These are phyloP conservation scores for Yamadazyma triangularis DNA, from an alignment of 1,139 yeast genomes.

Conservation along the genomic window DNA sequence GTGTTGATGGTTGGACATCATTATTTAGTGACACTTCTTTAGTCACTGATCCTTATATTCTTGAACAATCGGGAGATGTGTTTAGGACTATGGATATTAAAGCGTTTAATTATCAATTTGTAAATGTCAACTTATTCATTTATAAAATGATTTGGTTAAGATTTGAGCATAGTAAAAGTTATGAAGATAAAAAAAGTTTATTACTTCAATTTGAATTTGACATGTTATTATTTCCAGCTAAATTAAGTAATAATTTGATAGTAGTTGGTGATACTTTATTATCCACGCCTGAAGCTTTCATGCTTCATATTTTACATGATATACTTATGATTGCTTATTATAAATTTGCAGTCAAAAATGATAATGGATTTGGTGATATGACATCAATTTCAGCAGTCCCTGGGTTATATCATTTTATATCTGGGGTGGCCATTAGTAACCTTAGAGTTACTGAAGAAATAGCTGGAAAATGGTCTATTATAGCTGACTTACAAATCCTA, in stretches of 20 bases:
- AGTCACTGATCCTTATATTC: slow-evolving; percentile 10
- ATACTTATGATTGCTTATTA: slow-evolving; percentile 16
- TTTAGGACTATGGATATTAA: slow-evolving; percentile 11
- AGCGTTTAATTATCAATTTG: slow-evolving; percentile 15
- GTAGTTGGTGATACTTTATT: slow-evolving; percentile 17
- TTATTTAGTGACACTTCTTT: slow-evolving; percentile 11
- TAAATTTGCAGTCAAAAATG: slow-evolving; percentile 12
- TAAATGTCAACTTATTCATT: slow-evolving; percentile 12
- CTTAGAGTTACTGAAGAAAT: slow-evolving; percentile 15
- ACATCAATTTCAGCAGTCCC: slow-evolving; percentile 18
- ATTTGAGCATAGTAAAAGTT: slow-evolving; percentile 5
- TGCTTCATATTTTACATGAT: slow-evolving; percentile 18
- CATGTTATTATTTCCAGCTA: slow-evolving; percentile 22
- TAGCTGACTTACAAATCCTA: slow-evolving; percentile 15
- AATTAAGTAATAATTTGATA: slow-evolving; percentile 15
- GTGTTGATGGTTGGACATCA: slow-evolving; percentile 17
- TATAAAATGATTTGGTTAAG: slow-evolving; percentile 16
- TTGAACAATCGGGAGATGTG: slow-evolving; percentile 5
- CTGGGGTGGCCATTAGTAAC: slow-evolving; percentile 20
- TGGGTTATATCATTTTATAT: slow-evolving; percentile 18
- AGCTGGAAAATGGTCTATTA: slow-evolving; percentile 15
- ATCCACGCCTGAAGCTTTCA: slow-evolving; percentile 19
- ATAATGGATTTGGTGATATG: slow-evolving; percentile 12
- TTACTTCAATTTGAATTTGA: slow-evolving; percentile 18
- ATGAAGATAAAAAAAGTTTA: slow-evolving; percentile 9